Percentiles rank a stretch among this genome's conserved stretches.
Conservation (phyloP, 179 eudicot genomes). For the Drosera spatulata region DNA sequence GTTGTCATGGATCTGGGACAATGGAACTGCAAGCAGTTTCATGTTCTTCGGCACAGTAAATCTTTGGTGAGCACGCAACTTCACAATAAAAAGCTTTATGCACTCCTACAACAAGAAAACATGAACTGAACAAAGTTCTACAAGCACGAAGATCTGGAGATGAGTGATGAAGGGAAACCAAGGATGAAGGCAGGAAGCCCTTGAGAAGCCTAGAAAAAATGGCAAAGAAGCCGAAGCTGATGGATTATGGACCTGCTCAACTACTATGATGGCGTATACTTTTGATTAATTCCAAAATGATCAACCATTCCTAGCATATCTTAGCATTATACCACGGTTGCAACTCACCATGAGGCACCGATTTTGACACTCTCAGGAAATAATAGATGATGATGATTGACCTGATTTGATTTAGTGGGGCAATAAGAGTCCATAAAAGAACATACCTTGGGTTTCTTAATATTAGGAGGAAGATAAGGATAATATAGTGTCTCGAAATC, state of each 20-base stretch:
- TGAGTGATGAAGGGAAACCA: neutral
- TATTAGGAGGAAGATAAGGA: constrained; percentile 54
- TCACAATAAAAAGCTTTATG: constrained; percentile 55
- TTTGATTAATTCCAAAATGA: no score
- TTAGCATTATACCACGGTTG: no score
- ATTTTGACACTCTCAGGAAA: no score
- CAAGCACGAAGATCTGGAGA: neutral
- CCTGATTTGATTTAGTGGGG: no score
- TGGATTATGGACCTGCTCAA: no score
- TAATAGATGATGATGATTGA: no score
- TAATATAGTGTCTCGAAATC: constrained; percentile 42
- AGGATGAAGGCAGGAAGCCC: neutral
- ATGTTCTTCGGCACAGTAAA: constrained; percentile 49
- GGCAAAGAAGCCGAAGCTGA: neutral
- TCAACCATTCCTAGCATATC: no score
- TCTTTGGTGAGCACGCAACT: constrained; percentile 40
- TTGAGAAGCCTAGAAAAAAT: neutral
- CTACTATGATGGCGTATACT: no score
- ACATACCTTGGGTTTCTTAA: constrained; percentile 49
- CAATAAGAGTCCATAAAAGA: no score
- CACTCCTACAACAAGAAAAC: constrained; percentile 40
- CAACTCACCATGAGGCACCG: no score
- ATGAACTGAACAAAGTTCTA: neutral
- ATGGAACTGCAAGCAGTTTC: constrained; percentile 59
- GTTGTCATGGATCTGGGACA: constrained; percentile 51